Evolutionary conservation across 257 asterid genomes (phyloP), one percentile per base, ranked within the genome.

Genomic region (Penstemon eatonii): DNA sequence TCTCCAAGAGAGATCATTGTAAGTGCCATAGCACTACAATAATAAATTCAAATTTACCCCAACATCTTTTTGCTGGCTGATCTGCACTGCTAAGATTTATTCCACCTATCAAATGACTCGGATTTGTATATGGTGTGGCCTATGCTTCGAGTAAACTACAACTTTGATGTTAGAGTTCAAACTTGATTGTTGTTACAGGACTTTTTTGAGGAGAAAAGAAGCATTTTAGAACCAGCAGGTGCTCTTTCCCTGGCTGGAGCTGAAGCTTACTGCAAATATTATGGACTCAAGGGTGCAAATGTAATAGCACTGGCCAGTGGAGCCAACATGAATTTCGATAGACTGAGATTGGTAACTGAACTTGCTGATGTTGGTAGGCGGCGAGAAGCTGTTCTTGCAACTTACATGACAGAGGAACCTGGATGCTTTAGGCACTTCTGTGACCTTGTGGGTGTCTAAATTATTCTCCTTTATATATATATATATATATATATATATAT

Each of bases 171-270:
- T 57, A 18, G 25, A 45, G 57, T 56, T 11, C 58, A 40, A 51
- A 57, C 44, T 19, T 66, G 18, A 6, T 54, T 73, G 33, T 44
- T 46, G 25, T 79, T 46, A 69, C 82, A 92, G 97, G 91, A 91
- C 80, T 89, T 94, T 96, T 94, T 91, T 79, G 97, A 94, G 84
- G 99, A 94, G 89, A 94, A 87, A 76, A 84, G 97, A 81, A 91
- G 89, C 81, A 94, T 94, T 62, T 70, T 94, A 75, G 99, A 94
- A 77, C 99, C 97, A 60, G 96, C 99, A 25, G 99, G 99, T 71
- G 99, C 99, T 40, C 97, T 94, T 82, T 81, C 99, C 63, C 79
- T 94, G 44, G 96, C 96, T 61, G 99, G 99, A 75, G 99, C 96
- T 39, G 86, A 94, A 81, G 96, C 97, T 39, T 91, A 94, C 66